Percentiles rank a stretch among this genome's conserved stretches.
Conservation (phyloP, 768 basidiomycete species). For the Collybia nuda region DNA sequence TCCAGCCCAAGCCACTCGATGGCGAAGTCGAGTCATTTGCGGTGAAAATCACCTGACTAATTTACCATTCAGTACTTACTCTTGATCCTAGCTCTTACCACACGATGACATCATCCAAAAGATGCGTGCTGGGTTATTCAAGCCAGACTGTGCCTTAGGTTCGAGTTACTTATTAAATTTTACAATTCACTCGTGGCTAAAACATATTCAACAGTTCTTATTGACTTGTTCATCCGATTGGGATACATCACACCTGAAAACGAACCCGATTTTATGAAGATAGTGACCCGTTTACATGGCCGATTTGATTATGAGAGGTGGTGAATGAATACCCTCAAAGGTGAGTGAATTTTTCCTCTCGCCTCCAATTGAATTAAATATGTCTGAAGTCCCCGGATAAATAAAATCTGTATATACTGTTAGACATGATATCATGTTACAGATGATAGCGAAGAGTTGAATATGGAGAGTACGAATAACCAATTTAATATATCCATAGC, state of each 20-base stretch:
- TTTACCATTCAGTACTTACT: not conserved
- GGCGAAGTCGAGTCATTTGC: constrained; percentile 95
- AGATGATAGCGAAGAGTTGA: too few species aligned
- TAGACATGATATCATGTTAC: too few species aligned
- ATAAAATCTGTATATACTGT: too few species aligned
- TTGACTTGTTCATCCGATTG: constrained; percentile 88
- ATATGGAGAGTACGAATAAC: too few species aligned
- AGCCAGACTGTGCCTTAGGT: constrained; percentile 91
- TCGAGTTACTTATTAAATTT: constrained; percentile 16
- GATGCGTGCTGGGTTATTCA: constrained; percentile 77
- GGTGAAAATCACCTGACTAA: constrained; percentile 35
- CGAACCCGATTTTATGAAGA: constrained; percentile 80
- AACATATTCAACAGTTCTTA: constrained; percentile 52
- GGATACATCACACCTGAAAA: constrained; percentile 86
- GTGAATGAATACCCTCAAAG: too few species aligned
- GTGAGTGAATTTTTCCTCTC: too few species aligned
- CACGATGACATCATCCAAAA: constrained; percentile 60
- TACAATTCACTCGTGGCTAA: not conserved
- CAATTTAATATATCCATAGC: too few species aligned
- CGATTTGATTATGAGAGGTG: constrained; percentile 65
- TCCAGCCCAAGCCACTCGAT: constrained; percentile 75
- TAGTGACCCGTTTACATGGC: constrained; percentile 73
- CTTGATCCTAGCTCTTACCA: constrained; percentile 73
- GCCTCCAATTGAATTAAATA: too few species aligned
- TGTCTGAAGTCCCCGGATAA: too few species aligned